Conservation (phyloP, 2,329 filamentous ascomycete species). For the Pseudocercospora vitis region DNA sequence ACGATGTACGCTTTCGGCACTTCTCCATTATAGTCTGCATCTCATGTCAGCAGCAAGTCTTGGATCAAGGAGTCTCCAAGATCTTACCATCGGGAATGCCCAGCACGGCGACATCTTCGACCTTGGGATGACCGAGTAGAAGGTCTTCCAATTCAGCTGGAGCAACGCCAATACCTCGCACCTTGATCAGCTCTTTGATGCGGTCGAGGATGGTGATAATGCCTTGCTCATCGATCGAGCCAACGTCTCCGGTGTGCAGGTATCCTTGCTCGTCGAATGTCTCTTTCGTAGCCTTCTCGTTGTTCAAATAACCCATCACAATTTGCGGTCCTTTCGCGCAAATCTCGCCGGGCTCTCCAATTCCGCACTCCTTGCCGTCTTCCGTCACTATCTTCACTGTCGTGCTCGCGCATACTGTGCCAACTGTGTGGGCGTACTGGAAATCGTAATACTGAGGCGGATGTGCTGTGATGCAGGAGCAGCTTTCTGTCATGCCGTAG, state of each 20-base stretch:
- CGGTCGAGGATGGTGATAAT: constrained; percentile 58
- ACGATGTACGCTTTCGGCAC: constrained; percentile 39
- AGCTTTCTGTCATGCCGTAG: constrained; percentile 69
- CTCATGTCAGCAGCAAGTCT: background rate
- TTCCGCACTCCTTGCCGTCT: constrained; percentile 54
- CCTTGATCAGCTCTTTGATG: constrained; percentile 55
- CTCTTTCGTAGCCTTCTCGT: constrained; percentile 50
- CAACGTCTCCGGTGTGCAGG: constrained; percentile 56
- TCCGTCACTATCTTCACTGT: constrained; percentile 61
- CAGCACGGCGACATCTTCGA: constrained; percentile 53
- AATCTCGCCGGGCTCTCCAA: constrained; percentile 57
- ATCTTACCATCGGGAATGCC: constrained; percentile 45
- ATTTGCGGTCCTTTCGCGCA: constrained; percentile 56
- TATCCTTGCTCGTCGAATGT: constrained; percentile 48
- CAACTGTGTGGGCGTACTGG: constrained; percentile 58
- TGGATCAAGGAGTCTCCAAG: constrained; percentile 44
- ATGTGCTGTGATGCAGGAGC: constrained; percentile 62
- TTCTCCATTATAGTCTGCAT: constrained; percentile 35
- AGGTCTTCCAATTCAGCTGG: constrained; percentile 53
- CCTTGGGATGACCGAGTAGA: constrained; percentile 49
- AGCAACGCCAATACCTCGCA: constrained; percentile 55
- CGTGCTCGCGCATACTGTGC: constrained; percentile 58
- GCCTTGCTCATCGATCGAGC: constrained; percentile 35
- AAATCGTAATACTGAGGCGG: constrained; percentile 58
- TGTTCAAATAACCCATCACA: constrained; percentile 56